Conservation (phyloP, 1,284 basidiomycete genomes). For the Malassezia globosa region DNA sequence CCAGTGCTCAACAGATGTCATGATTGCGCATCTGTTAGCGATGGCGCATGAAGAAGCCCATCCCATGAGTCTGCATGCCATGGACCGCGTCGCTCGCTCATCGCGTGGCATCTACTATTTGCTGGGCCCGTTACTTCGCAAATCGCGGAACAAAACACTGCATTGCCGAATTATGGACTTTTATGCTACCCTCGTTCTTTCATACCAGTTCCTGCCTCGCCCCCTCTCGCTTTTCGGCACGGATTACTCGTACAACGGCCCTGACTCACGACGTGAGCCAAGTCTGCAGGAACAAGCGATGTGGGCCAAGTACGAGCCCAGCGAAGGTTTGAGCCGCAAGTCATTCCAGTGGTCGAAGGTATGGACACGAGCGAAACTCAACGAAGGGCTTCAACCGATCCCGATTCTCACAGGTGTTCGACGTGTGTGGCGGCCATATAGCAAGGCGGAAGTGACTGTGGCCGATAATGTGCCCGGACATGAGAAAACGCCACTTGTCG, state of each 20-base stretch:
- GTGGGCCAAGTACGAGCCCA: slow-evolving; percentile 18
- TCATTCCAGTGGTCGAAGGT: slow-evolving; percentile 40
- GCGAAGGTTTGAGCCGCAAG: slow-evolving; percentile 28
- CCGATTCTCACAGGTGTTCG: slow-evolving; percentile 41
- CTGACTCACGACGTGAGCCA: neutral
- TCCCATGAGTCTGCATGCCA: slow-evolving; percentile 36
- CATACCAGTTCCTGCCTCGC: slow-evolving; percentile 32
- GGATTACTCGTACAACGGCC: slow-evolving; percentile 16
- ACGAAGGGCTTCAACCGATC: slow-evolving; percentile 24
- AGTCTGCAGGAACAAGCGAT: slow-evolving; percentile 1
- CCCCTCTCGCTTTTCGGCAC: slow-evolving; percentile 16
- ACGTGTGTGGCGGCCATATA: slow-evolving; percentile 15
- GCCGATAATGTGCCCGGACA: neutral
- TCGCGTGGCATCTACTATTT: slow-evolving; percentile 37
- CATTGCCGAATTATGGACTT: slow-evolving; percentile 44
- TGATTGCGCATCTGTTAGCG: slow-evolving; percentile 28
- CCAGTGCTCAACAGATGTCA: slow-evolving; percentile 22
- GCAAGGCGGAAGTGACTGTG: neutral
- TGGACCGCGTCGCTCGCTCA: slow-evolving; percentile 34
- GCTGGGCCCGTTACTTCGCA: slow-evolving; percentile 34
- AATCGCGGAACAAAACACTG: slow-evolving; percentile 29
- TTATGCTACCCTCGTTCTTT: slow-evolving; percentile 36
- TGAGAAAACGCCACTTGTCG: slow-evolving; percentile 2
- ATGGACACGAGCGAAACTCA: slow-evolving; percentile 25
- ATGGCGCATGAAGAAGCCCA: slow-evolving; percentile 36